Conservation (phyloP, 1,284 basidiomycete species). For the Ganoderma sinense region DNA sequence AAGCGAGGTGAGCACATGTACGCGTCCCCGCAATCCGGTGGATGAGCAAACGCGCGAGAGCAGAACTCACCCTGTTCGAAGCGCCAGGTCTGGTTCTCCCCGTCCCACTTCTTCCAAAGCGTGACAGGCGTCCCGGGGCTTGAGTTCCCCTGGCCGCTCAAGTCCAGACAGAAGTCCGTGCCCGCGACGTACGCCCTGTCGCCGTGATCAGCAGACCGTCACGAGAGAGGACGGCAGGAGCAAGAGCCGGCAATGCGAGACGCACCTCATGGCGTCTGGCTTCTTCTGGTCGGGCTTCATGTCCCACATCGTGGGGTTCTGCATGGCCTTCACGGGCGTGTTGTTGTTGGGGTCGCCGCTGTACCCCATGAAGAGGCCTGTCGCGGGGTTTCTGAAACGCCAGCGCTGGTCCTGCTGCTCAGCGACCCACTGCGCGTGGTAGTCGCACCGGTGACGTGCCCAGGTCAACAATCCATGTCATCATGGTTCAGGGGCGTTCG, state of each 20-base stretch:
- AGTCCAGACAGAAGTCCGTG: constrained; percentile 34
- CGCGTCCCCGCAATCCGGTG: background rate
- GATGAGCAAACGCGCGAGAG: background rate
- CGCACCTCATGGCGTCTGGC: constrained; percentile 22
- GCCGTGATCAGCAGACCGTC: background rate
- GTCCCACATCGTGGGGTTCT: constrained; percentile 38
- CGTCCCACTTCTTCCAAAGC: constrained; percentile 37
- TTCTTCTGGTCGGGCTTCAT: constrained; percentile 31
- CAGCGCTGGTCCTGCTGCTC: constrained; percentile 43
- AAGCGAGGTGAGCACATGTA: constrained; percentile 1
- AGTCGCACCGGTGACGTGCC: background rate
- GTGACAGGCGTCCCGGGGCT: constrained; percentile 35
- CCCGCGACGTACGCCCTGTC: constrained; percentile 32
- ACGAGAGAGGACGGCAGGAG: background rate
- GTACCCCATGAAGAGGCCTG: constrained; percentile 48
- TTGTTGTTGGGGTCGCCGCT: constrained; percentile 40
- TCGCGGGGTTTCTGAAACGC: constrained; percentile 46
- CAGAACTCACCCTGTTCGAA: constrained; percentile 34
- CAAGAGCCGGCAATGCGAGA: background rate
- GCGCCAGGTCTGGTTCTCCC: constrained; percentile 37
- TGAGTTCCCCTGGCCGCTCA: constrained; percentile 37
- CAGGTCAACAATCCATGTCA: background rate
- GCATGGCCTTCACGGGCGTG: constrained; percentile 43
- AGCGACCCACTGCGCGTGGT: constrained; percentile 50
- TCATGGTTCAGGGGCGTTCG: background rate